Base-by-base conservation (phyloP, 164 flowering plant genomes). In the Brasenia schreberi region DNA sequence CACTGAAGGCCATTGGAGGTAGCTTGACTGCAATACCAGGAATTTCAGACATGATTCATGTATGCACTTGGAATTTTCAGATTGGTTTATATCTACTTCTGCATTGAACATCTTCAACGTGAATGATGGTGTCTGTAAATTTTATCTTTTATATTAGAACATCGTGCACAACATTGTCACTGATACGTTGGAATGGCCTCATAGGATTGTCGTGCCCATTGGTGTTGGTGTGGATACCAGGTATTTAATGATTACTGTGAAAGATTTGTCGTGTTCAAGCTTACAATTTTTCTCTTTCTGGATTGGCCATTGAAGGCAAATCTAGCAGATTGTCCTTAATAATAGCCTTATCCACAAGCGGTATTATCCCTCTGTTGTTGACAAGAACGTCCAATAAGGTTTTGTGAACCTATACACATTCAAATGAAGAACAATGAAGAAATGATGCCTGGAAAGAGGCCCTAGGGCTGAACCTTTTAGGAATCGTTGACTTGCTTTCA, bases 151-250 rank as follows among this genome's bases (percentile, higher is more conserved):
- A 49, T 49, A 14, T 49, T 69, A 94, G 99, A 97, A 92, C 72
- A 92, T 91, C 70, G 98, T 95, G 59, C 23, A 90, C 16, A 43
- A 96, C 33, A 95, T 95, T 69, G 85, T 95, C 64, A 85, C 86
- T 6, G 98, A 95, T 72, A 90, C 79, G 89, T 96, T 95, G 23
- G 90, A 88, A 72, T 92, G 99, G 99, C 98, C 98, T 27, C 99
- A 95, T 73, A 87, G 99, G 71, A 90, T 92, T 74, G 92, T 95
- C 71, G 92, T 95, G 72, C 99, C 97, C 62, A 75, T 95, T 78
- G 99, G 96, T 68, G 63, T 83, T 65, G 86, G 94, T 71, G 86
- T 90, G 62, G 97, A 95, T 75, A 76, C 76, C 59, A 95, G 96
- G 99, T 95, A 77, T 18, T 61, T 18, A 14, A 1, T 49, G 56